Evolutionary conservation across 2,329 filamentous ascomycete genomes (phyloP).

Genomic region (Nothophaeocryptopus gaeumannii): DNA sequence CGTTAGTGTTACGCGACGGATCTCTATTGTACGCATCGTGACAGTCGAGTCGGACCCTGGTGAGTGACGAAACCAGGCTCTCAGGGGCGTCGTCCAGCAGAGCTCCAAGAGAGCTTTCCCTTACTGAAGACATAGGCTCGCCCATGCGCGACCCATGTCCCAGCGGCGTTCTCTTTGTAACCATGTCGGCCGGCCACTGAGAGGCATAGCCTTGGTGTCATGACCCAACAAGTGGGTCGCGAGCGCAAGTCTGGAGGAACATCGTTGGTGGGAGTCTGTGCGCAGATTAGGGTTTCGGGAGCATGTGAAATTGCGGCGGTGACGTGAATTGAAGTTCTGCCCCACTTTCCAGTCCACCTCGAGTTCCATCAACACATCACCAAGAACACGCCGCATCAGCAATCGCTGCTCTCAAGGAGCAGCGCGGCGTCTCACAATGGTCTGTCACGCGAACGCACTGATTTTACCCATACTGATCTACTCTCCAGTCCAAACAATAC

Average conservation of each 20-base stretch:
- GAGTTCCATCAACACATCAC: neutral
- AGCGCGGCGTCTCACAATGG: conserved; percentile 1
- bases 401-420: neutral
- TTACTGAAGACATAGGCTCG: too few species aligned
- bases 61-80: too few species aligned
- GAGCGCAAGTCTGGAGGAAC: too few species aligned
- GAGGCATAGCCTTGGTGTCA: too few species aligned
- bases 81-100: too few species aligned
- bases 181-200: too few species aligned
- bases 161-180: too few species aligned
- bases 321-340: conserved; percentile 9
- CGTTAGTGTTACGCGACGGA: neutral
- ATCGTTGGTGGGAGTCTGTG: too few species aligned
- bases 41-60: neutral
- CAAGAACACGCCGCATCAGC: conserved; percentile 1
- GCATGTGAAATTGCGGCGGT: conserved; percentile 8
- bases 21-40: neutral
- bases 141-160: too few species aligned
- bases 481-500: conserved; percentile 88
- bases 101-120: too few species aligned
- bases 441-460: neutral
- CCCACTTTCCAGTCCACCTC: conserved; percentile 7
- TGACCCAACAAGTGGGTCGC: too few species aligned
- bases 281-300: neutral
- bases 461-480: neutral